Percentiles rank a stretch among this genome's conserved stretches.
Conservation (phyloP, 805 yeast species). For the Starmerella floricola region DNA sequence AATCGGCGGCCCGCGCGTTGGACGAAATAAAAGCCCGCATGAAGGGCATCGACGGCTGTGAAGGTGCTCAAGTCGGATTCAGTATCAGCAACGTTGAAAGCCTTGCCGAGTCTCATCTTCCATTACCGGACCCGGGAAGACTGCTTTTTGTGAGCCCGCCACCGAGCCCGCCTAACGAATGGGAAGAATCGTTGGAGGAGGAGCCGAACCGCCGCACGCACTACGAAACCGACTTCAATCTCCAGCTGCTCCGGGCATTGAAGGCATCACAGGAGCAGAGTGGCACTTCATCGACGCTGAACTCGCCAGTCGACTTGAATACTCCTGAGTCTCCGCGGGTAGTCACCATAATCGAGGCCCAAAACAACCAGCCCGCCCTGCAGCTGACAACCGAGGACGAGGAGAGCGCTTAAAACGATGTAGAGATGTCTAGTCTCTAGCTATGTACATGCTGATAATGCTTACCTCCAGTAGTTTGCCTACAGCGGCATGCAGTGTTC, state of each 20-base stretch:
- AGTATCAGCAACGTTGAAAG: slow-evolving; percentile 10
- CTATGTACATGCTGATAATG: too few species aligned
- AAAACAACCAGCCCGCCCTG: slow-evolving; percentile 11
- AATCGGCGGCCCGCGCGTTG: slow-evolving; percentile 13
- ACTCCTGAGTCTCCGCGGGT: slow-evolving; percentile 12
- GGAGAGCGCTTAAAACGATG: too few species aligned
- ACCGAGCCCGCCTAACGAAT: slow-evolving; percentile 23
- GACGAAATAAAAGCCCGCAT: slow-evolving; percentile 2
- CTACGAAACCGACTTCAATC: slow-evolving; percentile 19
- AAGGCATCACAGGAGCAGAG: neutral
- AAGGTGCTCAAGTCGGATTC: slow-evolving; percentile 11
- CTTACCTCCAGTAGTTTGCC: too few species aligned
- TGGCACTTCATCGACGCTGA: neutral
- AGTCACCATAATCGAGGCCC: slow-evolving; percentile 14
- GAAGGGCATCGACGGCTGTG: neutral
- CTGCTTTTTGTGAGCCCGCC: slow-evolving; percentile 23
- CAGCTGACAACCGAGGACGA: slow-evolving; percentile 8
- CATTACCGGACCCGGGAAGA: slow-evolving; percentile 21
- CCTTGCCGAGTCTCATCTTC: slow-evolving; percentile 9
- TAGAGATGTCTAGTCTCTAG: too few species aligned
- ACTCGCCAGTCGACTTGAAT: neutral
- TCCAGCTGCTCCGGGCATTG: slow-evolving; percentile 16
- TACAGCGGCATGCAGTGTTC: too few species aligned
- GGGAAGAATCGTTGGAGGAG: slow-evolving; percentile 21
- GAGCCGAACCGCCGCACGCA: slow-evolving; percentile 20